A percentile compares a stretch with the other conserved stretches of the same genome.
Evolutionary conservation across 768 basidiomycete species (phyloP).

Genomic region (Filobasidium floriforme): DNA sequence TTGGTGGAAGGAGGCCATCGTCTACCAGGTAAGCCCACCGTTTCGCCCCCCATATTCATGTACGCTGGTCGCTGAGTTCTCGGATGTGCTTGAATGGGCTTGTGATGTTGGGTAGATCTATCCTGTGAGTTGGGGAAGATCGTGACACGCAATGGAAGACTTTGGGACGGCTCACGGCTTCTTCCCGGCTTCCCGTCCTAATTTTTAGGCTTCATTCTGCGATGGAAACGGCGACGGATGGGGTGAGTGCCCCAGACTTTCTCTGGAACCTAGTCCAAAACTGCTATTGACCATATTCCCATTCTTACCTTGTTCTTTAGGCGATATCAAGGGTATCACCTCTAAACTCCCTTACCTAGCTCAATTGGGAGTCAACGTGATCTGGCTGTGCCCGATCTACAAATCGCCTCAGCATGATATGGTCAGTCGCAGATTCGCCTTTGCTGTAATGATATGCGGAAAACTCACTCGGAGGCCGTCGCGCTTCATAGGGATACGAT

Average conservation of each 20-base stretch:
- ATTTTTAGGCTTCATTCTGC: conserved; percentile 52
- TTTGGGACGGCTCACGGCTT: background rate
- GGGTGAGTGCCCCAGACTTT: conserved; percentile 33
- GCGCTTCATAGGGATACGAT: conserved; percentile 2
- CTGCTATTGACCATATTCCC: conserved; percentile 61
- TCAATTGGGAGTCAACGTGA: conserved; percentile 58
- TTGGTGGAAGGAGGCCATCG: conserved; percentile 50
- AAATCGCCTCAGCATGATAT: conserved; percentile 62
- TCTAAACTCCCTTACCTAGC: conserved; percentile 63
- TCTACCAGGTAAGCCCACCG: conserved; percentile 50
- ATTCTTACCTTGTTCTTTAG: conserved; percentile 62
- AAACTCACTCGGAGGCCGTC: background rate
- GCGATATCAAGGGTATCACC: conserved; percentile 62
- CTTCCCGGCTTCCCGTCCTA: background rate
- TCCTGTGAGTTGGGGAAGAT: too few species aligned
- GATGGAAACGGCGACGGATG: conserved; percentile 66
- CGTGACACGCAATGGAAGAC: too few species aligned
- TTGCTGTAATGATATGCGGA: background rate
- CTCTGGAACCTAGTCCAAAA: conserved; percentile 42
- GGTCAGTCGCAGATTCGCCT: conserved; percentile 50
- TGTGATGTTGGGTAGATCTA: too few species aligned
- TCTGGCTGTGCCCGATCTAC: conserved; percentile 70
- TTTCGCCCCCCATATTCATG: too few species aligned
- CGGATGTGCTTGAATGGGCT: too few species aligned
- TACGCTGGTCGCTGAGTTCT: too few species aligned